Conservation (phyloP, 2,329 filamentous ascomycete species). For the Diaporthe sp. region DNA sequence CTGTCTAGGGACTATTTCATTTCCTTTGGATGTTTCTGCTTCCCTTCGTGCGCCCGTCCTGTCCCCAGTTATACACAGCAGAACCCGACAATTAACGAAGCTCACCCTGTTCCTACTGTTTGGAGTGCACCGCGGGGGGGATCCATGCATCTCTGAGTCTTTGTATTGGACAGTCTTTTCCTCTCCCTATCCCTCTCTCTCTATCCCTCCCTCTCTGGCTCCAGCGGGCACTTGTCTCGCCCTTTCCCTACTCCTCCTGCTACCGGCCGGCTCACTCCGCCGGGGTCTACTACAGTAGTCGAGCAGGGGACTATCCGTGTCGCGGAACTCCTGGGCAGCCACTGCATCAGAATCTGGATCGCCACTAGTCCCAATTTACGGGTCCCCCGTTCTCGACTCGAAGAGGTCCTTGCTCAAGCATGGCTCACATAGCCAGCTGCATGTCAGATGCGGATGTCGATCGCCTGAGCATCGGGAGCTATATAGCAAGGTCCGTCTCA, state of each 20-base stretch:
- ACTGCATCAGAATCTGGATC: conserved; percentile 40
- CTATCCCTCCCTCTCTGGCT: background rate
- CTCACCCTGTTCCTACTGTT: conserved; percentile 30
- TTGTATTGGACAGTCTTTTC: conserved; percentile 25
- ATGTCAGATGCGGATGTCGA: conserved; percentile 64
- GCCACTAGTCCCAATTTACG: conserved; percentile 34
- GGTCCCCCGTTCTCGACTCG: conserved; percentile 26
- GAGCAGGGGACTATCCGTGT: conserved; percentile 41
- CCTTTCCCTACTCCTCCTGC: conserved; percentile 13
- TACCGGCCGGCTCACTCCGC: conserved; percentile 37
- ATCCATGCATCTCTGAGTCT: conserved; percentile 38
- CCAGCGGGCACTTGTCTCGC: conserved; percentile 25
- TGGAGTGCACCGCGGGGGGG: conserved; percentile 28
- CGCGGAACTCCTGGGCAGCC: conserved; percentile 32
- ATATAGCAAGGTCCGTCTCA: conserved; percentile 66
- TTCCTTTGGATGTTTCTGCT: conserved; percentile 30
- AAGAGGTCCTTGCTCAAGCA: conserved; percentile 52
- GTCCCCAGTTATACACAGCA: conserved; percentile 30
- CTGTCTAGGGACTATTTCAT: conserved; percentile 31
- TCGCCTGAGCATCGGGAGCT: conserved; percentile 55
- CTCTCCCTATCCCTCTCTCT: background rate
- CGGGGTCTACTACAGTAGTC: conserved; percentile 26
- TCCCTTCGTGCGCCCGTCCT: conserved; percentile 25
- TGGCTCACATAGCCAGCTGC: conserved; percentile 75
- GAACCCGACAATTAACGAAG: conserved; percentile 19